phyloP scores from a whole-genome alignment of 176 grass and related monocot species.

The Lolium perenne region DNA sequence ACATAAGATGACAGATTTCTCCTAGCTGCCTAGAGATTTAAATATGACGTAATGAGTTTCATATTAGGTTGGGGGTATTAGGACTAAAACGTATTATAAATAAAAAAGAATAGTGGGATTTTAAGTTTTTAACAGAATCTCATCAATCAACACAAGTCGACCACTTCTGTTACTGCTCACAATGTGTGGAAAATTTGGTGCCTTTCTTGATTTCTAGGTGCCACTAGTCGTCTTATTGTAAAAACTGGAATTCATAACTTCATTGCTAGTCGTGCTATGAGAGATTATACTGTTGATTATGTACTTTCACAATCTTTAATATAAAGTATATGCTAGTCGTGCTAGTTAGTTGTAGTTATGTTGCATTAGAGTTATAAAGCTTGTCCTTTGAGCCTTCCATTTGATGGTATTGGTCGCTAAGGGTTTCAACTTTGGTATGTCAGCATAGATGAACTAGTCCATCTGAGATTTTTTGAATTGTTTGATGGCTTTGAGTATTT shows the following conservation, averaged over 20 bases:
- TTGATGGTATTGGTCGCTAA: not conserved
- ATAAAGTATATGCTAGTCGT: not conserved
- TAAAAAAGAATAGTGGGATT: not conserved
- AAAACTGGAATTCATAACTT: not conserved
- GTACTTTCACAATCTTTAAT: not conserved
- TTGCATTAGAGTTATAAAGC: not conserved
- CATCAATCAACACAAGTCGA: not conserved
- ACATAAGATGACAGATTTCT: not conserved
- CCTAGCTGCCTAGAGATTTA: no score
- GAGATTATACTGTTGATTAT: not conserved
- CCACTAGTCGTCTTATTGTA: not conserved
- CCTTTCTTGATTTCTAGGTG: not conserved
- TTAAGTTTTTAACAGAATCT: not conserved
- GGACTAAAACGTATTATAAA: not conserved
- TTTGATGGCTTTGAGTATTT: not conserved
- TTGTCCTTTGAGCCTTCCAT: not conserved
- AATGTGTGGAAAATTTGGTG: not conserved
- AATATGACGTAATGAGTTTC: not conserved
- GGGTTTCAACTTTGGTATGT: constrained; percentile 6
- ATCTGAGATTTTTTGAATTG: not conserved
- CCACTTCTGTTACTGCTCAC: not conserved
- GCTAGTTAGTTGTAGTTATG: not conserved
- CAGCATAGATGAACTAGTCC: not conserved
- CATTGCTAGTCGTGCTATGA: not conserved
- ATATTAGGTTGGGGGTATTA: not conserved